Conservation (phyloP, 2,329 filamentous ascomycete species). For the Curvularia verruculosa region DNA sequence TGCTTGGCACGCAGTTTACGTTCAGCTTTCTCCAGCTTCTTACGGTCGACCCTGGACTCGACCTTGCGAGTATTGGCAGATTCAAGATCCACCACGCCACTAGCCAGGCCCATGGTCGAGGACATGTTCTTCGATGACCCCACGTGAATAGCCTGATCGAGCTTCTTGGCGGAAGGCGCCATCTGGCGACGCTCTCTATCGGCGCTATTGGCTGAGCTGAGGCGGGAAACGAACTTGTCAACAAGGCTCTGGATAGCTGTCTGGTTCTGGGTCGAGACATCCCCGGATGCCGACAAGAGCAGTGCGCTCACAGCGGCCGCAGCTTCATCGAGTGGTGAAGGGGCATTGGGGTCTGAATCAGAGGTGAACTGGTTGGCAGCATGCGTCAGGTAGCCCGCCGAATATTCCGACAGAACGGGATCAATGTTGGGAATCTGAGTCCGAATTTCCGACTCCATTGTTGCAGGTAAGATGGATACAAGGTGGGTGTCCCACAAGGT, state of each 20-base stretch:
- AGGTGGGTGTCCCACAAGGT: slow-evolving; percentile 28
- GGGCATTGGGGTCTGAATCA: slow-evolving; percentile 71
- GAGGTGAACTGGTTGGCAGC: slow-evolving; percentile 82
- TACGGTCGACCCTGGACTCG: slow-evolving; percentile 95
- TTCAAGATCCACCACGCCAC: slow-evolving; percentile 86
- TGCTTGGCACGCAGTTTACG: slow-evolving; percentile 97
- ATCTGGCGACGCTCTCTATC: slow-evolving; percentile 71
- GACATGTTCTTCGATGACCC: slow-evolving; percentile 94
- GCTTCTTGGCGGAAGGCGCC: slow-evolving; percentile 77
- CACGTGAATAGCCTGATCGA: slow-evolving; percentile 95
- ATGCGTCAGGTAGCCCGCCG: slow-evolving; percentile 91
- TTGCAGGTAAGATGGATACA: slow-evolving; percentile 27
- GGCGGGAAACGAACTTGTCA: slow-evolving; percentile 83
- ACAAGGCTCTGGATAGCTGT: slow-evolving; percentile 82
- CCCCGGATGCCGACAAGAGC: slow-evolving; percentile 89
- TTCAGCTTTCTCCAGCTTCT: slow-evolving; percentile 99
- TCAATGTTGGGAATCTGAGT: slow-evolving; percentile 85
- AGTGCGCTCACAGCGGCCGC: slow-evolving; percentile 84
- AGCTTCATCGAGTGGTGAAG: slow-evolving; percentile 82
- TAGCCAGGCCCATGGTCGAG: slow-evolving; percentile 86
- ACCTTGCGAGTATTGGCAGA: slow-evolving; percentile 92
- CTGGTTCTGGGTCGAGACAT: slow-evolving; percentile 73
- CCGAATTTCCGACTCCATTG: slow-evolving; percentile 88
- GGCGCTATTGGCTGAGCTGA: slow-evolving; percentile 73
- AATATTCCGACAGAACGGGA: slow-evolving; percentile 87